Percentiles rank a stretch among this genome's conserved stretches.
Conservation (phyloP, 192 early-diverging fungal species). For the Dissophora ornata region DNA sequence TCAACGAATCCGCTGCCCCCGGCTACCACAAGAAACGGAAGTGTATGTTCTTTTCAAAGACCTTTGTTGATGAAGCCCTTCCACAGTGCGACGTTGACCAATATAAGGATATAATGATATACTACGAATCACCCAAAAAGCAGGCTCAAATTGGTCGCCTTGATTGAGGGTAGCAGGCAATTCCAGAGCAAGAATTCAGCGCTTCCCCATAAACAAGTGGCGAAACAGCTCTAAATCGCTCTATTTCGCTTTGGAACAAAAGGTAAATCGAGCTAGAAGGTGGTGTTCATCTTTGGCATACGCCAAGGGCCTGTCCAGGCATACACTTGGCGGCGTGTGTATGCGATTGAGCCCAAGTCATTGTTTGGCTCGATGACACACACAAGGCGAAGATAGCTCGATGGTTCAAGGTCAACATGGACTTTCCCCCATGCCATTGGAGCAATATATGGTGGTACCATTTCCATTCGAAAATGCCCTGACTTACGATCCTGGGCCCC, state of each 20-base stretch:
- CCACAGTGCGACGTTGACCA: no score
- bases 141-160: no score
- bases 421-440: constrained; percentile 19
- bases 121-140: no score
- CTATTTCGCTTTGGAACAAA: constrained; percentile 13
- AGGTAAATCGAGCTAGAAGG: constrained; percentile 2
- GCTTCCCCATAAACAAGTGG: neutral
- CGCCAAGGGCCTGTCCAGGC: neutral
- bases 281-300: constrained; percentile 6
- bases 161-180: no score
- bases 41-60: no score
- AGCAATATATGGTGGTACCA: constrained; percentile 13
- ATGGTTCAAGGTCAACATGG: constrained; percentile 8
- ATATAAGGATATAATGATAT: no score
- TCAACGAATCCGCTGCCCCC: no score
- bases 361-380: constrained; percentile 21
- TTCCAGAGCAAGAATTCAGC: no score
- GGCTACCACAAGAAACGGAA: no score
- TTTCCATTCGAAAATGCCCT: constrained; percentile 9
- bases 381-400: neutral
- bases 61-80: no score
- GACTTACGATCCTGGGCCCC: neutral
- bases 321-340: neutral
- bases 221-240: neutral
- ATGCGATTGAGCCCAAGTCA: neutral